Base-by-base conservation (phyloP, 2,329 filamentous ascomycete species). In the Fusarium neocosmosporiellum region DNA sequence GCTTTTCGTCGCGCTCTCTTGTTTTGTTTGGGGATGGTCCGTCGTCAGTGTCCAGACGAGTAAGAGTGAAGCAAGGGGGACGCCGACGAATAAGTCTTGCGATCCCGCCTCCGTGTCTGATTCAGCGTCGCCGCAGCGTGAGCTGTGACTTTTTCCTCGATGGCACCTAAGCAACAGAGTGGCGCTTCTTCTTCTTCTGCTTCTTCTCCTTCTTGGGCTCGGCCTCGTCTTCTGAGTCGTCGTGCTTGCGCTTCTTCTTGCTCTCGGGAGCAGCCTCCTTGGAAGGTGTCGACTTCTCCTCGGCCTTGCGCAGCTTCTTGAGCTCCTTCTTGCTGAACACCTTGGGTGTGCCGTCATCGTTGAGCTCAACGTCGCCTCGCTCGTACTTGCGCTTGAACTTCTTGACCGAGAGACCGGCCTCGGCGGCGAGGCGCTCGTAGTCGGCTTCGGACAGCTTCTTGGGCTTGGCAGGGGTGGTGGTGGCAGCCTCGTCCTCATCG, bases 361-460 rank as follows among this genome's bases (percentile, higher is more conserved):
- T 87, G 72, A 94, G 84, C 79, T 90, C 86, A 72, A 95, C 92
- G 78, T 94, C 92, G 39, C 93, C 93, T 70, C 91, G 88, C 83
- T 93, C 92, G 74, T 90, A 90, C 87, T 94, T 94, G 81, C 91
- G 88, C 86, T 93, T 91, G 84, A 94, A 95, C 84, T 94, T 92
- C 85, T 90, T 90, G 62, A 93, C 88, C 9, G 91, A 93, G 67
- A 95, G 85, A 69, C 92, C 92, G 10, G 91, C 89, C 74, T 88
- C 86, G 67, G 88, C 89, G 43, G 93, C 93, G 53, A 92, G 81
- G 50, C 87, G 85, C 80, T 88, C 86, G 76, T 86, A 89, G 70
- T 90, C 88, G 69, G 83, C 87, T 79, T 86, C 90, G 72, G 82
- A 89, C 64, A 89, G 83, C 80, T 86, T 86, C 74, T 83, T 83